Conservation (phyloP, 441 rosid species). For the Aquilaria agallochum region DNA sequence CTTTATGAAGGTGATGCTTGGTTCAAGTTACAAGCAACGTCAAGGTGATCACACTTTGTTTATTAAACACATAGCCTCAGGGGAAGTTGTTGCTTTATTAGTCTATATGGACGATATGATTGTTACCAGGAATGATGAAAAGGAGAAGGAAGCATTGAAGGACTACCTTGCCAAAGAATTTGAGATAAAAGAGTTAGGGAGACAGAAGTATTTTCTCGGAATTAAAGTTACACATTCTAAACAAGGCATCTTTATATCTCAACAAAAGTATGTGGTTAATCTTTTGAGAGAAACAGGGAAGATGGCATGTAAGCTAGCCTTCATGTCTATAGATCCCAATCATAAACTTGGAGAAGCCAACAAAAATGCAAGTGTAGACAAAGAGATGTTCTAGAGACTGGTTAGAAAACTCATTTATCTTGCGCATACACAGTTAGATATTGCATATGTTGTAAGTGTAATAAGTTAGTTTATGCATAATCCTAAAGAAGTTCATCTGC, state of each 20-base stretch:
- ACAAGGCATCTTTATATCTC: neutral
- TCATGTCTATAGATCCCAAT: neutral
- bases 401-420: neutral
- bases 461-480: constrained; percentile 1
- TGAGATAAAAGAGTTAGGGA: neutral
- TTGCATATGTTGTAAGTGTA: neutral
- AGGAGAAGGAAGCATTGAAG: neutral
- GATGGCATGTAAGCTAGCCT: neutral
- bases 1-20: neutral
- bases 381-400: neutral
- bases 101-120: neutral
- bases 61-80: neutral
- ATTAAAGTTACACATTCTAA: neutral
- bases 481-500: neutral
- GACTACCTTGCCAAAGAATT: neutral
- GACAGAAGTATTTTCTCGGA: neutral
- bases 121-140: neutral
- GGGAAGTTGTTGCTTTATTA: too few species aligned
- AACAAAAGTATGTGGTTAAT: neutral
- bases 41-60: neutral
- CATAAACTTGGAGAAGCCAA: neutral
- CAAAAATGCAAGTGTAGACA: neutral
- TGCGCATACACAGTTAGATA: neutral
- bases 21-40: neutral
- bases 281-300: neutral